phyloP scores from a whole-genome alignment of 2,329 filamentous ascomycete genomes.

The Ceratocystis papillata region DNA sequence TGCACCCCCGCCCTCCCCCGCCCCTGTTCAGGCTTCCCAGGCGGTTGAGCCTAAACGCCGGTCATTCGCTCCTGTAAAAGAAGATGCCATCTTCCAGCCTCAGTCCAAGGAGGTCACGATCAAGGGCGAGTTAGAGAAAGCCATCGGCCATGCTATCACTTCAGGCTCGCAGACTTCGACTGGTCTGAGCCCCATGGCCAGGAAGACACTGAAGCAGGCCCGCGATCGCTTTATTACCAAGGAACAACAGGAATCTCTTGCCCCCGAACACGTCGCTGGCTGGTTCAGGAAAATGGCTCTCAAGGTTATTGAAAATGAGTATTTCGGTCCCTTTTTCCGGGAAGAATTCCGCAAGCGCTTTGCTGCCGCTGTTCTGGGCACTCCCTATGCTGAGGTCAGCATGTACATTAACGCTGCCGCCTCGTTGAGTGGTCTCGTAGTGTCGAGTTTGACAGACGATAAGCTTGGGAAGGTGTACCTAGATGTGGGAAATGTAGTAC shows the following conservation, averaged over 20 bases:
- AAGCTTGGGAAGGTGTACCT: constrained; percentile 75
- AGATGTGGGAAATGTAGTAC: constrained; percentile 64
- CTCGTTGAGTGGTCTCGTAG: constrained; percentile 56
- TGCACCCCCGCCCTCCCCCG: constrained; percentile 34
- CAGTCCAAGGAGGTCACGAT: constrained; percentile 33
- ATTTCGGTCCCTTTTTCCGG: constrained; percentile 57
- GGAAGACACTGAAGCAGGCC: constrained; percentile 40
- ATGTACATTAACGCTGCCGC: constrained; percentile 62
- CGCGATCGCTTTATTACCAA: constrained; percentile 41
- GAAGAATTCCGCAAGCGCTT: constrained; percentile 57
- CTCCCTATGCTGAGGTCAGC: constrained; percentile 58
- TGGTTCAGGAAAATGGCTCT: constrained; percentile 41
- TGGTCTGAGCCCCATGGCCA: constrained; percentile 41
- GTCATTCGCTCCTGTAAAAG: constrained; percentile 35
- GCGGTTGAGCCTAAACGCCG: constrained; percentile 31
- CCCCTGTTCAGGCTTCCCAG: constrained; percentile 23
- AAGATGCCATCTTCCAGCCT: constrained; percentile 39
- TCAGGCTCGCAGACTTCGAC: constrained; percentile 40
- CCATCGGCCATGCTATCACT: constrained; percentile 36
- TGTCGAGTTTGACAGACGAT: constrained; percentile 69
- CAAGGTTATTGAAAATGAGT: constrained; percentile 38
- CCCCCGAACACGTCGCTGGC: constrained; percentile 39
- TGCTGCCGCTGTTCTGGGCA: constrained; percentile 57
- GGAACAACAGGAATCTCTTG: constrained; percentile 45
- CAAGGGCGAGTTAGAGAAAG: constrained; percentile 38